Percentiles rank a stretch among this genome's conserved stretches.
Evolutionary conservation across 192 early-diverging fungal species (phyloP).

Genomic region (Coemansia sp.): DNA sequence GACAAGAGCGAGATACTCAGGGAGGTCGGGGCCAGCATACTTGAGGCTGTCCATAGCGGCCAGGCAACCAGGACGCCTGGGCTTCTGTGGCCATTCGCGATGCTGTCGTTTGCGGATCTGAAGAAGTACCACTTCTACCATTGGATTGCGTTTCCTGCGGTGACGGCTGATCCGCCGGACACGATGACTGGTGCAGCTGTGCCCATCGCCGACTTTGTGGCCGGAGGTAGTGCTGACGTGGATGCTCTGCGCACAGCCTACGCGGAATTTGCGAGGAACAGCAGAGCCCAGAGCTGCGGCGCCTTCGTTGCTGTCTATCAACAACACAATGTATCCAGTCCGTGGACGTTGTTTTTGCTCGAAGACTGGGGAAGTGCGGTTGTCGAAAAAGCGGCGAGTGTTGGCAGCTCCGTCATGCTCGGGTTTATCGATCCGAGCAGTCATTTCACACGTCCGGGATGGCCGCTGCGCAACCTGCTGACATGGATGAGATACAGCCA

Average conservation of each 20-base stretch:
- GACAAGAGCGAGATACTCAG: constrained; percentile 75
- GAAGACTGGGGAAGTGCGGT: constrained; percentile 30
- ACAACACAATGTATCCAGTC: not conserved
- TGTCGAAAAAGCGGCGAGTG: not conserved
- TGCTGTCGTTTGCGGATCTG: constrained; percentile 93
- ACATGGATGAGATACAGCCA: constrained; percentile 51
- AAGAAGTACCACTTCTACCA: constrained; percentile 95
- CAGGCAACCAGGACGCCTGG: constrained; percentile 62
- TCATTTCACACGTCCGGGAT: constrained; percentile 74
- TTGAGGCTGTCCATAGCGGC: constrained; percentile 70
- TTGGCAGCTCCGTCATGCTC: constrained; percentile 43
- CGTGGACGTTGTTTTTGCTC: constrained; percentile 25
- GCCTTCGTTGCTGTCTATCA: constrained; percentile 33
- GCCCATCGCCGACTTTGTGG: constrained; percentile 14
- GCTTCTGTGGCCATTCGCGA: constrained; percentile 70
- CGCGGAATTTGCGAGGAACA: constrained; percentile 17
- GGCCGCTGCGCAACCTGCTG: constrained; percentile 92
- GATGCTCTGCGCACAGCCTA: constrained; percentile 29
- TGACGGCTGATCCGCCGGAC: constrained; percentile 66
- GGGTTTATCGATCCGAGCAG: constrained; percentile 89
- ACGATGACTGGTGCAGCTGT: constrained; percentile 14
- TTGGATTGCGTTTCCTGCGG: constrained; percentile 93
- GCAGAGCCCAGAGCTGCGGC: constrained; percentile 2
- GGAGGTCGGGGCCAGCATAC: constrained; percentile 48
- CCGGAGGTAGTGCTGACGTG: constrained; percentile 19